phyloP scores from a whole-genome alignment of 805 yeast species.

The Saccharomycopsis selenospora region DNA sequence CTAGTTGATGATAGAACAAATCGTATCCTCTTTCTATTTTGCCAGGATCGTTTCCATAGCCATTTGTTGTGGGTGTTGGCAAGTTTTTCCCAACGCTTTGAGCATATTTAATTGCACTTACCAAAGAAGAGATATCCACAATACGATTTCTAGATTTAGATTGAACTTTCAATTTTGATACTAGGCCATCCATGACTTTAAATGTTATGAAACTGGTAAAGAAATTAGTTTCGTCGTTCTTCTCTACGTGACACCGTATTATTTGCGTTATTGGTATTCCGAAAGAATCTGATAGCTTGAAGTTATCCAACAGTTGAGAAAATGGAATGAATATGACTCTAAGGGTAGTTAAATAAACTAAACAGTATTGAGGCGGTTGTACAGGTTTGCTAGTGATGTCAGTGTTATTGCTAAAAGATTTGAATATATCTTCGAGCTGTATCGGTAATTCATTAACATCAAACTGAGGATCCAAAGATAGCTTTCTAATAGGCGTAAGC shows the following conservation, averaged over 20 bases:
- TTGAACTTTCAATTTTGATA: constrained; percentile 6
- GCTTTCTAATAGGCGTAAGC: constrained; percentile 19
- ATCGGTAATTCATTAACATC: neutral
- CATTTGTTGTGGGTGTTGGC: neutral
- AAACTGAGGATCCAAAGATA: constrained; percentile 7
- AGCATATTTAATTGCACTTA: constrained; percentile 19
- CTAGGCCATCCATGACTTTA: neutral
- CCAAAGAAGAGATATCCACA: constrained; percentile 17
- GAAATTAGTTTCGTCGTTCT: neutral
- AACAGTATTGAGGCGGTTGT: constrained; percentile 15
- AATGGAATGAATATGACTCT: constrained; percentile 18
- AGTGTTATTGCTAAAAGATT: constrained; percentile 3
- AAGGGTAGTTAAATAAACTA: constrained; percentile 19
- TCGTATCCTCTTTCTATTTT: constrained; percentile 15
- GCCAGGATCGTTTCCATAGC: neutral
- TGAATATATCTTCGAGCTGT: constrained; percentile 6
- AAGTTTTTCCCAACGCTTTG: constrained; percentile 15
- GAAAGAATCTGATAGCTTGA: constrained; percentile 13
- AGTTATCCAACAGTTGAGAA: constrained; percentile 6
- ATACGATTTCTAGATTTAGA: constrained; percentile 15
- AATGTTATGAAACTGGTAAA: constrained; percentile 5
- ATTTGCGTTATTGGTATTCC: constrained; percentile 15
- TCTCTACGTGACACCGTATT: constrained; percentile 17
- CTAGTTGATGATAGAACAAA: constrained; percentile 18
- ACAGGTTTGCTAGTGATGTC: neutral